These are phyloP conservation scores for Eragrostis nindensis DNA, from an alignment of 176 grass and related monocot genomes.

Conservation along the genomic window DNA sequence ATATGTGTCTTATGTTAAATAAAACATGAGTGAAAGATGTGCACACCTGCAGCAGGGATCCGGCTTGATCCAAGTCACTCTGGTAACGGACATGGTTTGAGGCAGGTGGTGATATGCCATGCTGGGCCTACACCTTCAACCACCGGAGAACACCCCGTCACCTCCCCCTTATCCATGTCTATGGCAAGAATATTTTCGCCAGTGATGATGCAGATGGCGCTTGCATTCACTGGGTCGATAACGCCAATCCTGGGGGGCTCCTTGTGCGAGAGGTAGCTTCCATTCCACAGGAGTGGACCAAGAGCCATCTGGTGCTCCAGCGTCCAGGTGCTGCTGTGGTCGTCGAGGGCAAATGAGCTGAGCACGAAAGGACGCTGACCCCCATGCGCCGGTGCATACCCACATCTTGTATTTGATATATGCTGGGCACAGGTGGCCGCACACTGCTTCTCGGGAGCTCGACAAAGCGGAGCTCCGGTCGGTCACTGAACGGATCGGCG, in stretches of 20 bases:
- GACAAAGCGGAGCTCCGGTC: not conserved
- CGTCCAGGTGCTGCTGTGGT: not conserved
- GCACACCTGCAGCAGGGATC: not conserved
- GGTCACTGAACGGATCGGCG: constrained; percentile 5
- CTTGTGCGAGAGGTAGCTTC: too few relatives aligned
- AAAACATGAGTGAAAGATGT: not conserved
- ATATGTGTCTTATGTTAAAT: too few relatives aligned
- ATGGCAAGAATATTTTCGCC: not conserved
- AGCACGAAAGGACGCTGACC: constrained; percentile 7
- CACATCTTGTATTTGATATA: not conserved
- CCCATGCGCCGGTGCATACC: not conserved
- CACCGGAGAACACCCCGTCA: not conserved
- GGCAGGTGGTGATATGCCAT: not conserved
- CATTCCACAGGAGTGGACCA: not conserved
- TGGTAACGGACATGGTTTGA: not conserved
- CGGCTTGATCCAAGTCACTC: not conserved
- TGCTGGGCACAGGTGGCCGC: not conserved
- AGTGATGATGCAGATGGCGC: not conserved
- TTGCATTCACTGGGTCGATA: not conserved
- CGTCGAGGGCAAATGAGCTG: constrained; percentile 12
- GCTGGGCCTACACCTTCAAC: not conserved
- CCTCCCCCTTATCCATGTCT: not conserved
- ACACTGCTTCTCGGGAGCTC: constrained; percentile 6
- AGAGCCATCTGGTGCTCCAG: constrained; percentile 5
- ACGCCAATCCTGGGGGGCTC: not conserved